Evolutionary conservation across 2,329 filamentous ascomycete genomes (phyloP), one percentile per base, ranked within the genome.

Genomic region (Tolypocladium ovalisporum): DNA sequence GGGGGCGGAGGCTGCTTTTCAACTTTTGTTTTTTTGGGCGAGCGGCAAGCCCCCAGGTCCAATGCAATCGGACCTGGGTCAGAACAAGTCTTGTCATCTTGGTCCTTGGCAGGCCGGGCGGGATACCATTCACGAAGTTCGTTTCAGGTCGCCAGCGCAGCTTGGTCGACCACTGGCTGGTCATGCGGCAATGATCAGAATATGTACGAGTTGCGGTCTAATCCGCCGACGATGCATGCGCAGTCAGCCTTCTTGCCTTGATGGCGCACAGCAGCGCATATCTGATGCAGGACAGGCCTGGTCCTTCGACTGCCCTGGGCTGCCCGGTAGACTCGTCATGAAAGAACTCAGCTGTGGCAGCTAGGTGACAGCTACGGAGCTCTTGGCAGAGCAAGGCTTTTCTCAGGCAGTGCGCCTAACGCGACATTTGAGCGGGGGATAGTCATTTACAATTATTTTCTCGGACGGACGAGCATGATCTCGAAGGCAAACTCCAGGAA

Each of bases 191-290:
- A 52, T n/a, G 56, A n/a, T 19, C 56, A 53, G 51, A 54, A 54
- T 51, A 27, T 54, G 52, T 54, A 40, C 27, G 52, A 51, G 29
- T 51, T 57, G 51, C 52, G 35, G 19, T 54, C 42, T 57, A 22
- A 27, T 54, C 52, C 44, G 10, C 24, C 24, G 22, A 53, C 52
- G 34, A 37, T 37, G 34, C 35, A 53, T 37, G 52, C 47, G 35
- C 34, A 37, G 52, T 53, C 52, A 34, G 32, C 13, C 24, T 51
- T 34, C 10, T 34, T n/a, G 34, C 47, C 27, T 51, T 34, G 19
- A 51, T 13, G 47, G 47, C 47, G 47, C 47, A 51, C 47, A 34
- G 47, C 27, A 51, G 47, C 27, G 29, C 47, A 51, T n/a, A 51
- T 51, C 47, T 34, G 29, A 44, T 51, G 2, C 27, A 34, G 29